Evolutionary conservation across 2,329 filamentous ascomycete species (phyloP).

Genomic region (Pleomassaria siparia): DNA sequence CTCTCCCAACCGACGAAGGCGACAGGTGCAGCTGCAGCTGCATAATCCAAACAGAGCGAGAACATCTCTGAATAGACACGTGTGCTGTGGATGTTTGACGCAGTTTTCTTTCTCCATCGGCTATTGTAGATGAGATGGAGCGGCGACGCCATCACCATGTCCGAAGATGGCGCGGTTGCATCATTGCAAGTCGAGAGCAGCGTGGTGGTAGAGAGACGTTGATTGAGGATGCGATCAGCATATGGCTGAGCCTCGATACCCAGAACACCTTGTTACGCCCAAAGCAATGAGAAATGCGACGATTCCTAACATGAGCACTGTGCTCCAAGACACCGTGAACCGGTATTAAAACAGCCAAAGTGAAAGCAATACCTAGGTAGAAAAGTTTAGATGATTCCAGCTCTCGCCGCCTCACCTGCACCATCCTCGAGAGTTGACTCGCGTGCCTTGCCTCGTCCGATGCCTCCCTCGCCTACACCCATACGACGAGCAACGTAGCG

Average conservation of each 20-base stretch:
- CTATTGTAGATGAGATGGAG: too few species aligned
- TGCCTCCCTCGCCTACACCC: constrained; percentile 85
- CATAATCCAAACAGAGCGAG: background rate
- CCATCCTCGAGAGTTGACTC: constrained; percentile 58
- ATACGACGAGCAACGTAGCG: constrained; percentile 92
- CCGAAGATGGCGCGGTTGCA: too few species aligned
- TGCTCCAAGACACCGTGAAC: constrained; percentile 5
- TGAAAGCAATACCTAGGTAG: background rate
- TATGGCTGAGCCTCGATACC: constrained; percentile 2
- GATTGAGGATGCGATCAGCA: background rate
- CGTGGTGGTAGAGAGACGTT: background rate
- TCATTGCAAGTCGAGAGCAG: too few species aligned
- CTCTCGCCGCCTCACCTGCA: constrained; percentile 63
- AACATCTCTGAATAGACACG: too few species aligned
- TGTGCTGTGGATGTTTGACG: too few species aligned
- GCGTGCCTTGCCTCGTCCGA: constrained; percentile 60
- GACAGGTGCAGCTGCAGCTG: too few species aligned
- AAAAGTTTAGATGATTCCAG: constrained; percentile 40
- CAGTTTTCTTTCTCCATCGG: too few species aligned
- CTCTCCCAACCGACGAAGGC: too few species aligned
- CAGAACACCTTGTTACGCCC: background rate
- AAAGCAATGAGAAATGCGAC: background rate
- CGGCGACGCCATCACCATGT: too few species aligned
- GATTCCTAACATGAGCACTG: background rate
- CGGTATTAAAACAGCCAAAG: background rate